phyloP scores from a whole-genome alignment of 345 rosid species.

The Raphanus raphanistrum region DNA sequence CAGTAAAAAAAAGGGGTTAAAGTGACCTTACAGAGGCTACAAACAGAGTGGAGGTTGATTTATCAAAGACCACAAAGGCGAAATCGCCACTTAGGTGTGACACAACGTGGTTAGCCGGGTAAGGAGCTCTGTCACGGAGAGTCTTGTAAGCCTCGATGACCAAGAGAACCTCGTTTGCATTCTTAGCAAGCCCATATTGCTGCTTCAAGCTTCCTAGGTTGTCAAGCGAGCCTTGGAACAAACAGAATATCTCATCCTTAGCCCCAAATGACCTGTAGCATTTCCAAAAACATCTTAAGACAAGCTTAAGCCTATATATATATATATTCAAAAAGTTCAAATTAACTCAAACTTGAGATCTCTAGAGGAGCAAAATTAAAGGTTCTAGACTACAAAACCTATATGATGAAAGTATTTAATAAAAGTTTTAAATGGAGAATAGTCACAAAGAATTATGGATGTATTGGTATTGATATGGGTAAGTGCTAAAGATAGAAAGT shows the following conservation, averaged over 20 bases:
- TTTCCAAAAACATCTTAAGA: slow-evolving; percentile 1
- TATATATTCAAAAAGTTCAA: not conserved
- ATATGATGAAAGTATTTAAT: not conserved
- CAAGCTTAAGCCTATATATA: not conserved
- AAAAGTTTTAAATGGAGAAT: not conserved
- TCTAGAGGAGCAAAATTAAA: too few relatives aligned
- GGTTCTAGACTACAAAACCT: not conserved
- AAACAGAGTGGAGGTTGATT: slow-evolving; percentile 76
- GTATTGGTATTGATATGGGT: not conserved
- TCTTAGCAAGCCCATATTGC: slow-evolving; percentile 88
- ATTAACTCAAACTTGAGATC: not conserved
- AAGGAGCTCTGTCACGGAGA: slow-evolving; percentile 95
- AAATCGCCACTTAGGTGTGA: slow-evolving; percentile 83
- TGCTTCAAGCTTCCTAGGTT: slow-evolving; percentile 91
- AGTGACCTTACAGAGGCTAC: slow-evolving; percentile 48
- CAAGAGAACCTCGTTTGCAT: slow-evolving; percentile 76
- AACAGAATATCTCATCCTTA: slow-evolving; percentile 89
- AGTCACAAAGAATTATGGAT: slow-evolving; percentile 28
- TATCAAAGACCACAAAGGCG: slow-evolving; percentile 86
- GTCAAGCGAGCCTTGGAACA: slow-evolving; percentile 92
- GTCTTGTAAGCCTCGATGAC: slow-evolving; percentile 98
- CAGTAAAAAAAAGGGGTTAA: too few relatives aligned
- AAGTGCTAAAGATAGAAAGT: slow-evolving; percentile 16
- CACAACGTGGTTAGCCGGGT: slow-evolving; percentile 87
- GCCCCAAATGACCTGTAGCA: slow-evolving; percentile 77